Conservation (phyloP, 1,139 yeast genomes). For the Candida tropicalis region DNA sequence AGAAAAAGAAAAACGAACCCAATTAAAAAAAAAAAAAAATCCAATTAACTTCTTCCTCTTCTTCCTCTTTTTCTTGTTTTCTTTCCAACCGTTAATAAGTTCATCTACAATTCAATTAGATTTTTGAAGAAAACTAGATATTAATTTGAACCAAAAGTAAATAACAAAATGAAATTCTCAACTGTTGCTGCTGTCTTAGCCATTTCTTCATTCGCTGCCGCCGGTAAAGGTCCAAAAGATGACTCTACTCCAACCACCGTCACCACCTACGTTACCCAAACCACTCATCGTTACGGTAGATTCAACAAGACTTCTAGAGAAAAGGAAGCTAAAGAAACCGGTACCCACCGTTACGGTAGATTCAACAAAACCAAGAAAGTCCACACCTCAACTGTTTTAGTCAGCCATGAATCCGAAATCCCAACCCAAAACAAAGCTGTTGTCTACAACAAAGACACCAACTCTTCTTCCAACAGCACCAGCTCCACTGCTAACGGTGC, state of each 20-base stretch:
- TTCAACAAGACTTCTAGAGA: conserved; percentile 48
- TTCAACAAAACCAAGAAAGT: conserved; percentile 44
- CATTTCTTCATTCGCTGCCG: conserved; percentile 11
- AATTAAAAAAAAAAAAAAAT: conserved; percentile 1
- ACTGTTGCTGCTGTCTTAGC: conserved; percentile 14
- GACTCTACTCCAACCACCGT: conserved; percentile 8
- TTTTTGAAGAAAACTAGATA: not conserved
- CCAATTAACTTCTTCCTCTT: not conserved
- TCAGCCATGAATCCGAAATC: conserved; percentile 17
- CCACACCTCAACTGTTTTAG: conserved; percentile 27
- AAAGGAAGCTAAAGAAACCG: conserved; percentile 46
- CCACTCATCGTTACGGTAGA: conserved; percentile 34
- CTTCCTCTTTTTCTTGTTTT: not conserved
- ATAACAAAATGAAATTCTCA: conserved; percentile 14
- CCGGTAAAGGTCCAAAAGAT: conserved; percentile 14
- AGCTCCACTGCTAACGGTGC: conserved; percentile 24
- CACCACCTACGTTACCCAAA: conserved; percentile 15
- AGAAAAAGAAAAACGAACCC: no score
- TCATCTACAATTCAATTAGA: not conserved
- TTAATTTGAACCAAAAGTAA: no score
- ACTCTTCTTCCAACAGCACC: conserved; percentile 17
- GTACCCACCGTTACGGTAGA: conserved; percentile 34
- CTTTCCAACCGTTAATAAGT: not conserved
- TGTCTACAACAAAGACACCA: conserved; percentile 13
- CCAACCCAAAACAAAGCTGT: conserved; percentile 9